Evolutionary conservation across 768 basidiomycete genomes (phyloP), one percentile per base, ranked within the genome.

Genomic region (Mycena haematopus): DNA sequence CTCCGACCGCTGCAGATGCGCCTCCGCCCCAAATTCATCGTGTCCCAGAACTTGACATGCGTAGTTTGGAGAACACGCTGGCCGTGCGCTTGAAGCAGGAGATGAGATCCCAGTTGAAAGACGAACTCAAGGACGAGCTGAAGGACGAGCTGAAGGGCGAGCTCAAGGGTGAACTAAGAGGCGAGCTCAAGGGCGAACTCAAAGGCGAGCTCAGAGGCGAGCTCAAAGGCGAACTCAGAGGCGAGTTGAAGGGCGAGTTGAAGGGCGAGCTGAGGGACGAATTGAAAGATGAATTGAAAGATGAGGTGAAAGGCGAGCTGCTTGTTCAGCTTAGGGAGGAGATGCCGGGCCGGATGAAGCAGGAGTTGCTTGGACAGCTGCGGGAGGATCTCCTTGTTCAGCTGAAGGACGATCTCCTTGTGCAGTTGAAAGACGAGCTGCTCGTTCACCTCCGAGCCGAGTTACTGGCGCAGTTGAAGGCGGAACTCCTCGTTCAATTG

Each of bases 31-130:
- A 44, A 25, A 47, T 58, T 21, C 25, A n/a, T 27, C 52, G 53
- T 27, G 36, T 50, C 15, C 54, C 61, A 4, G 61, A 62, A 29
- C 60, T 64, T 21, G 66, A 67, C 36, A 49, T 63, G 59, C 46
- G 55, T 13, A 61, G 52, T 54, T 24, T 63, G 50, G 66, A 67
- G 52, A 58, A 40, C 21, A 14, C 56, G 29, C 25, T 67, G 3
- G 3, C 64, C 17, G 45, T 15, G 47, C 62, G 59, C 17, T 40
- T 67, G 57, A 60, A 53, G 45, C 51, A 52, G 6, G 58, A 63
- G 19, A 21, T 63, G 42, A 56, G 44, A 29, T 63, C 62, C 27
- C 62, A 64, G 47, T 27, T 59, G 40, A 56, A 46, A 24, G 45
- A 60, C n/a, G 50, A 50, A 50, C 42, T 63, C 31, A 53, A 52